Evolutionary conservation across 2,329 filamentous ascomycete species (phyloP).

Genomic region (Pestalotiopsis sp.): DNA sequence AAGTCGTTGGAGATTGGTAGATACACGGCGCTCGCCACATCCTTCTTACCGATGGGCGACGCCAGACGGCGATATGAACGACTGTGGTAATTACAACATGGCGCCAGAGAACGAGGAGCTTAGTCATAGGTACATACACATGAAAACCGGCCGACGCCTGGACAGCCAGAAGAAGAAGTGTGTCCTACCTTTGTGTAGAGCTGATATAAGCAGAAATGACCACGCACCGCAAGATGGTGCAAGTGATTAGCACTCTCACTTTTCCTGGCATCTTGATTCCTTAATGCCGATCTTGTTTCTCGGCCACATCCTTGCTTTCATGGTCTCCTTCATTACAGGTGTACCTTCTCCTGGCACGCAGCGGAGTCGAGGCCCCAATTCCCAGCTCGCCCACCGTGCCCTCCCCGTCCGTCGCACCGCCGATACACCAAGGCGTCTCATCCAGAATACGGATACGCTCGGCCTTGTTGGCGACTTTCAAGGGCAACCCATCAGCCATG

Average conservation of each 20-base stretch:
- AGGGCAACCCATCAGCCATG: not conserved
- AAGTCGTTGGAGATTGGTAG: too few relatives aligned
- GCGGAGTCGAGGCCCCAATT: not conserved
- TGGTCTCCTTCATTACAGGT: not conserved
- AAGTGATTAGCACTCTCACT: not conserved
- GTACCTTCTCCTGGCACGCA: not conserved
- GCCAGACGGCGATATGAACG: too few relatives aligned
- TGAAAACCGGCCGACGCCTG: too few relatives aligned
- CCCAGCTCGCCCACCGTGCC: not conserved
- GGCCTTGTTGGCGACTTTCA: not conserved
- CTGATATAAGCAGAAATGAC: too few relatives aligned
- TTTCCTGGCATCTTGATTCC: not conserved
- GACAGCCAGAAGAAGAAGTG: too few relatives aligned
- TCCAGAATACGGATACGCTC: not conserved
- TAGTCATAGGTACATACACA: too few relatives aligned
- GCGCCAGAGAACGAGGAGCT: too few relatives aligned
- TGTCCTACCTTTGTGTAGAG: too few relatives aligned
- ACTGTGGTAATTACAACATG: too few relatives aligned
- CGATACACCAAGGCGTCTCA: not conserved
- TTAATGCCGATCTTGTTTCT: not conserved
- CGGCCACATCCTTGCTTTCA: not conserved
- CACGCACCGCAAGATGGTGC: too few relatives aligned
- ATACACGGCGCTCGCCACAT: too few relatives aligned
- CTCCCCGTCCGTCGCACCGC: not conserved
- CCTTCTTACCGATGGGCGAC: too few relatives aligned